Percentiles rank a stretch among this genome's conserved stretches.
These are phyloP conservation scores for Neofusicoccum cordaticola DNA, from an alignment of 2,329 filamentous ascomycete genomes.

Conservation along the genomic window DNA sequence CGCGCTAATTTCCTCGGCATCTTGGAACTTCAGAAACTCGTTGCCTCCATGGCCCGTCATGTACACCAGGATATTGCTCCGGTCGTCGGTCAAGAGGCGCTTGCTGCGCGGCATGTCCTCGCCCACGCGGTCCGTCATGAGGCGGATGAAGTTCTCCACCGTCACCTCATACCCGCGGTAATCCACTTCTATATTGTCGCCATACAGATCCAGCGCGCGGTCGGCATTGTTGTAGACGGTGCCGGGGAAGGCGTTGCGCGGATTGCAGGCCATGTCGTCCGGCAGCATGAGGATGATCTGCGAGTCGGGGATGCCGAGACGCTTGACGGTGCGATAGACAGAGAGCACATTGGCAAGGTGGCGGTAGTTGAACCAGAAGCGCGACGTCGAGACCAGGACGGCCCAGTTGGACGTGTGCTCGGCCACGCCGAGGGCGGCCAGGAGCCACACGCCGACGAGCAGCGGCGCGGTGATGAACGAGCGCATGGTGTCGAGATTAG, in stretches of 20 bases:
- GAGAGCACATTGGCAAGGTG: constrained; percentile 97
- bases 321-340: constrained; percentile 96
- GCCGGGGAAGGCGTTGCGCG: constrained; percentile 93
- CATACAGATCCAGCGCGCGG: constrained; percentile 91
- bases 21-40: constrained; percentile 97
- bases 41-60: constrained; percentile 99
- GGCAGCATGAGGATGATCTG: constrained; percentile 99
- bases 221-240: constrained; percentile 99
- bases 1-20: constrained; percentile 93
- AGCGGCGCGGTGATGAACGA: background rate
- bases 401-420: constrained; percentile 99
- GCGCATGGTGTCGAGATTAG: background rate
- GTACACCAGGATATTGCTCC: constrained; percentile 96
- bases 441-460: background rate
- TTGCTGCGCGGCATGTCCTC: constrained; percentile 95
- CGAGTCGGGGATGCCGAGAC: constrained; percentile 93
- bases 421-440: constrained; percentile 34
- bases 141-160: constrained; percentile 95
- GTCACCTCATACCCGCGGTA: constrained; percentile 98
- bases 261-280: constrained; percentile 99
- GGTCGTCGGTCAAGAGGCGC: constrained; percentile 86
- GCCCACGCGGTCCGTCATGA: constrained; percentile 90
- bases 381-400: constrained; percentile 94
- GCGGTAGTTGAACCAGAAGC: constrained; percentile 99
- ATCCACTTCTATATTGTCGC: constrained; percentile 98